Percentiles rank a stretch among this genome's conserved stretches.
These are phyloP conservation scores for Chlorophyllum brunneum DNA, from an alignment of 768 basidiomycete species.

Conservation along the genomic window DNA sequence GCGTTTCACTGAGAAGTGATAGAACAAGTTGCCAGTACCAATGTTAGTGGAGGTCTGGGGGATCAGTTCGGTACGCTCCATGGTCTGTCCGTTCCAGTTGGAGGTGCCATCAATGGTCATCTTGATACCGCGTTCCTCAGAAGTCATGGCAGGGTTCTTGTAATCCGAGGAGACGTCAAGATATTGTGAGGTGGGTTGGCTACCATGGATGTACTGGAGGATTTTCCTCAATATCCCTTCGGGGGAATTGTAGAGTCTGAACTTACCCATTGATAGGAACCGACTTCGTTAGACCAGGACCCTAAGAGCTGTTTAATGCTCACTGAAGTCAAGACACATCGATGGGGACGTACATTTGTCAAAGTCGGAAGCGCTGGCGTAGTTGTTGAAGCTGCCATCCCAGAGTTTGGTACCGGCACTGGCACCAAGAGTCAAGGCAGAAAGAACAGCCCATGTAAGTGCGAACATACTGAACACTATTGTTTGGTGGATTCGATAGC, in stretches of 20 bases:
- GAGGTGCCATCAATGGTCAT: slow-evolving; percentile 51
- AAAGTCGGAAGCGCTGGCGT: slow-evolving; percentile 41
- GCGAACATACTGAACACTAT: slow-evolving; percentile 21
- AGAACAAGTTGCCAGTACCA: slow-evolving; percentile 54
- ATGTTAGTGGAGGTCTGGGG: slow-evolving; percentile 48
- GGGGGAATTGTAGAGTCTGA: background rate
- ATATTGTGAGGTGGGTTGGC: slow-evolving; percentile 46
- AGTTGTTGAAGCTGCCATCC: slow-evolving; percentile 52
- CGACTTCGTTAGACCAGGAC: slow-evolving; percentile 54
- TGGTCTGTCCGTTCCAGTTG: slow-evolving; percentile 49
- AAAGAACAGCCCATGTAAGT: slow-evolving; percentile 29
- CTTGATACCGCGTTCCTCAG: slow-evolving; percentile 47
- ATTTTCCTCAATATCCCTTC: background rate
- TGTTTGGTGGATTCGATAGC: background rate
- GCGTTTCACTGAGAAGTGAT: slow-evolving; percentile 57
- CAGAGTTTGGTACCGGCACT: slow-evolving; percentile 51
- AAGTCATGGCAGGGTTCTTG: slow-evolving; percentile 56
- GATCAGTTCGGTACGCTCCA: slow-evolving; percentile 43
- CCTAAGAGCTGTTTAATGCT: slow-evolving; percentile 26
- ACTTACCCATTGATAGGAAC: slow-evolving; percentile 53
- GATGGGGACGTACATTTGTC: slow-evolving; percentile 40
- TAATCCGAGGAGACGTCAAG: slow-evolving; percentile 44
- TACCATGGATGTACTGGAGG: slow-evolving; percentile 52
- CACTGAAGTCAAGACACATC: background rate
- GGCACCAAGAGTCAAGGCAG: slow-evolving; percentile 28